These are phyloP conservation scores for Nephelium lappaceum DNA, from an alignment of 345 rosid genomes.

Conservation along the genomic window DNA sequence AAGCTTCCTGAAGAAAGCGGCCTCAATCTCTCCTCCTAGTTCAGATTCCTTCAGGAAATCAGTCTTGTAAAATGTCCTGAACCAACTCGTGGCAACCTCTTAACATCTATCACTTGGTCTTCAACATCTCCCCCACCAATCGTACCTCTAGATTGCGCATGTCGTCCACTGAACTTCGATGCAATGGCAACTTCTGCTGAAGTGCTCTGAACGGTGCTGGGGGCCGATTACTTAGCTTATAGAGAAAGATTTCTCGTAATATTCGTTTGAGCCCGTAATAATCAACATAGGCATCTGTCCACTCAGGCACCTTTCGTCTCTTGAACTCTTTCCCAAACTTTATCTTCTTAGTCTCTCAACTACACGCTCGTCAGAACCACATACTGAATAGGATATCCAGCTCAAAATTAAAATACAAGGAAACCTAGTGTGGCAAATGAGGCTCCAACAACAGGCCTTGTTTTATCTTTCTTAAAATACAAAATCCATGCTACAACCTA, in stretches of 20 bases:
- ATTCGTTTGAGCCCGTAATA: conserved; percentile 54
- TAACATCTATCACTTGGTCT: conserved; percentile 59
- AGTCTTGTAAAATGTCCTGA: conserved; percentile 44
- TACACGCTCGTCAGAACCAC: too few relatives aligned
- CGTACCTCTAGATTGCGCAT: conserved; percentile 14
- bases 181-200: conserved; percentile 35
- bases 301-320: conserved; percentile 72
- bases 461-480: too few relatives aligned
- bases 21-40: conserved; percentile 54
- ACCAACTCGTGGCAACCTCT: conserved; percentile 30
- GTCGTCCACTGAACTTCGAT: conserved; percentile 51
- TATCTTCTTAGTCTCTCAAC: conserved; percentile 35
- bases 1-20: conserved; percentile 52
- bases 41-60: conserved; percentile 45
- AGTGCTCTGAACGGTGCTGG: conserved; percentile 34
- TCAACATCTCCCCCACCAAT: conserved; percentile 40
- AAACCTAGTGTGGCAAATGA: too few relatives aligned
- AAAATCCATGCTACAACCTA: too few relatives aligned
- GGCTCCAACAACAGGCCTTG: too few relatives aligned
- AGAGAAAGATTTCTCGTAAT: conserved; percentile 34
- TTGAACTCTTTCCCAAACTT: conserved; percentile 65
- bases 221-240: conserved; percentile 37
- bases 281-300: conserved; percentile 73
- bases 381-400: too few relatives aligned
- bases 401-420: too few relatives aligned